Base-by-base conservation (phyloP, 1,284 basidiomycete species). In the Ganoderma lucidum region DNA sequence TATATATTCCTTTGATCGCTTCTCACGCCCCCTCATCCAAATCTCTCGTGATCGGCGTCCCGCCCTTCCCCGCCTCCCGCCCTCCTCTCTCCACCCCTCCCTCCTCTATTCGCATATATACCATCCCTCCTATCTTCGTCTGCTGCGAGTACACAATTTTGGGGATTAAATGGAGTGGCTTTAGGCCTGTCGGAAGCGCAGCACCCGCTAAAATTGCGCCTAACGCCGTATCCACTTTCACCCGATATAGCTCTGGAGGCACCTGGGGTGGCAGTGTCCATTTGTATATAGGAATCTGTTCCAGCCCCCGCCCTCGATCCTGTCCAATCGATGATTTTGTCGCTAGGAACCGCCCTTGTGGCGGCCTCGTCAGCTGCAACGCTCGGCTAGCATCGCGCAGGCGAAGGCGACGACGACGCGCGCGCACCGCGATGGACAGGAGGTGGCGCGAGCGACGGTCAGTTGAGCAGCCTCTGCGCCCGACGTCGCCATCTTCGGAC, bases 1-100 rank as follows among this genome's bases (percentile, higher is more conserved):
- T 67, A 70, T 69, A 71, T 67, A 67, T 66, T 61, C 32, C 65
- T 45, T 71, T 23, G 65, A 71, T 73, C 65, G 51, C 61, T 71
- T 73, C 70, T 70, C 72, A 73, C 72, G 70, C 23, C 23, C 23
- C 23, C 23, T 23, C 23, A 23, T 23, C 23, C 23, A 23, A 23
- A 23, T 59, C 62, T 37, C 42, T 23, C 44, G 60, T 41, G 67
- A 66, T 68, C 69, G 67, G 62, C 64, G 61, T 58, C 23, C 65
- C 66, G 65, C 68, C 15, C 10, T 32, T 32, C 14, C 32, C 63
- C 59, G 48, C 70, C 65, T 64, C 68, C 45, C 70, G 62, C 60
- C 62, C 63, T 32, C 63, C 42, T 59, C 60, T 67, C 32, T 37
- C 6, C 56, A 17, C 59, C 53, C 28, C 55, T 61, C 60, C 64